Evolutionary conservation across 352 stramenopile genomes (phyloP), one percentile per base, ranked within the genome.

Genomic region (Aphanomyces cochlioides): DNA sequence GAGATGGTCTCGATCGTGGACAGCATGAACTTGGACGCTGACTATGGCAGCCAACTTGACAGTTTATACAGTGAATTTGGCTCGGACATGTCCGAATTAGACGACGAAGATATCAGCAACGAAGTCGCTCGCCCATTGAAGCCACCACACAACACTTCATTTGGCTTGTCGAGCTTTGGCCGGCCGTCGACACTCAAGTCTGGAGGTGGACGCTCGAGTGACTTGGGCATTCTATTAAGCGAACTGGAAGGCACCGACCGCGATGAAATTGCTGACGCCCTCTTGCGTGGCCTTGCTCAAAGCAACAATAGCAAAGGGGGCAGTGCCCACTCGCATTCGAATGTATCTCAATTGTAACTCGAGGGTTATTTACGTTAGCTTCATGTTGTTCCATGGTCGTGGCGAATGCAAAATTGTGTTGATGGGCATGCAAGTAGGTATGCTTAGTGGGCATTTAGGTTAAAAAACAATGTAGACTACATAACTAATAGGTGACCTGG

Each of bases 401-500:
- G 28, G 28, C 28, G 28, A 28, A 28, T 28, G 28, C 28, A 28
- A 28, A 28, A 28, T 28, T 28, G 28, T 28, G 28, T 28, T 2
- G 28, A 28, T 28, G 28, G 28, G 28, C 28, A 28, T 28, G 28
- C 28, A 28, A 28, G 28, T 28, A 28, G 28, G 28, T 28, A 28
- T 28, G 28, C 28, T 28, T 28, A 0, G 28, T 28, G 28, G 28
- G 28, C 28, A 28, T 28, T 28, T 28, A 28, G 28, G 28, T 28
- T 28, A 28, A 28, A 28, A 28, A 28, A 58, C 50, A 58, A 28
- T 17, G 50, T 58, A 58, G 15, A 58, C 50, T 58, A 58, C 50
- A 58, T 58, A 69, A 69, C 63, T 92, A 95, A 82, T 93, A 95
- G 73, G 82, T 83, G 47, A 81, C 80, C 77, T 95, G 87, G 59